Evolutionary conservation across 2,329 filamentous ascomycete species (phyloP).

Genomic region (Venturia aucupariae): DNA sequence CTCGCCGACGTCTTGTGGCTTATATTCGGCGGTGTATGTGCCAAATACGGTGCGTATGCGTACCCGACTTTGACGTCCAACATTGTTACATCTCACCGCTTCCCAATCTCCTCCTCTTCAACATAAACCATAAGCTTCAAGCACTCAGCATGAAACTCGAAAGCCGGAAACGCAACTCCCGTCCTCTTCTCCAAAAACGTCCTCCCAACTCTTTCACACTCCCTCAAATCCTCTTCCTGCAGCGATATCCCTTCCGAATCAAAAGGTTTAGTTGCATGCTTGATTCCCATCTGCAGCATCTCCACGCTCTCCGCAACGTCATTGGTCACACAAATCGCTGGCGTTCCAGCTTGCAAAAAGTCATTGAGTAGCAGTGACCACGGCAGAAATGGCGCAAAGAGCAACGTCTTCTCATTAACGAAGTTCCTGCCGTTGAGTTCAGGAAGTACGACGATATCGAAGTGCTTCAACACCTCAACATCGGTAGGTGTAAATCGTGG

Average conservation of each 20-base stretch:
- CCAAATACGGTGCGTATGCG: not conserved
- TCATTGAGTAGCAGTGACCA: slow-evolving; percentile 12
- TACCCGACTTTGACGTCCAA: not conserved
- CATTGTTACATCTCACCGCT: not conserved
- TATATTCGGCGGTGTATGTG: not conserved
- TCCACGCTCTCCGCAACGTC: slow-evolving; percentile 9
- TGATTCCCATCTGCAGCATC: slow-evolving; percentile 5
- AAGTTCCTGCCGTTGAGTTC: not conserved
- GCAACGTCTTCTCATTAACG: slow-evolving; percentile 5
- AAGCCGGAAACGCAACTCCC: not conserved
- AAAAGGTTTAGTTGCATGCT: not conserved
- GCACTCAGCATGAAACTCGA: slow-evolving; percentile 3
- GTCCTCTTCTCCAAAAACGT: slow-evolving; percentile 9
- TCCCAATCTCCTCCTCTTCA: not conserved
- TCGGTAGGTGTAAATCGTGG: slow-evolving; percentile 12
- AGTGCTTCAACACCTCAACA: not conserved
- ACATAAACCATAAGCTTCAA: slow-evolving; percentile 4
- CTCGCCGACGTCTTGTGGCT: not conserved
- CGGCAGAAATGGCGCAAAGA: slow-evolving; percentile 14
- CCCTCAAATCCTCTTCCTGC: not conserved
- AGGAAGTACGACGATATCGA: slow-evolving; percentile 8
- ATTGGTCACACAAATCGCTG: slow-evolving; percentile 4
- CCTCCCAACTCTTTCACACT: slow-evolving; percentile 6
- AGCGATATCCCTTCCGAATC: slow-evolving; percentile 4
- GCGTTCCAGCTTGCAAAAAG: not conserved